These are phyloP conservation scores for Pseudogymnoascus sp. DNA, from an alignment of 2,329 filamentous ascomycete species.

Conservation along the genomic window DNA sequence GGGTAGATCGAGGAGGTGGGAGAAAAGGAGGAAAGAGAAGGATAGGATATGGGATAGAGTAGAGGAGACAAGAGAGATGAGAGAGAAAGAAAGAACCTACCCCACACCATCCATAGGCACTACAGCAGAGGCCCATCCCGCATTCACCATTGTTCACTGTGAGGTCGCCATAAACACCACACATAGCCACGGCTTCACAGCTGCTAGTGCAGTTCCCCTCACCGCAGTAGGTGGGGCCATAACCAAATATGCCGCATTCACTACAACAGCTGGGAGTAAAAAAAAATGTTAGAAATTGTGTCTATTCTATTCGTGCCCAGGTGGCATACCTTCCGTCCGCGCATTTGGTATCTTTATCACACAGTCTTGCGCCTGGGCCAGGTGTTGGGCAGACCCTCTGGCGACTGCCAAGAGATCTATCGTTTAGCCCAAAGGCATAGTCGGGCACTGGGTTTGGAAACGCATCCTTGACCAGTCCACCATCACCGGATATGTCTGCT, in stretches of 20 bases:
- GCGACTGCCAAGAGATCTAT: not conserved
- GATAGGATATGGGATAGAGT: not conserved
- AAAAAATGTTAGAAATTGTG: not conserved
- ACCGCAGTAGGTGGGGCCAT: constrained; percentile 17
- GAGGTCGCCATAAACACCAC: constrained; percentile 21
- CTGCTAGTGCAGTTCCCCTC: constrained; percentile 22
- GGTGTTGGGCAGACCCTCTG: not conserved
- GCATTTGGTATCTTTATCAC: not conserved
- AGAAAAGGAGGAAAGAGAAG: not conserved
- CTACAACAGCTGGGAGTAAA: not conserved
- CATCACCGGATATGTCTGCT: not conserved
- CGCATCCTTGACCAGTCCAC: not conserved
- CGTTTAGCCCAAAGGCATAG: not conserved
- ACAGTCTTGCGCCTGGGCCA: not conserved
- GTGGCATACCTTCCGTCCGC: not conserved
- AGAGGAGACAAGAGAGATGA: not conserved
- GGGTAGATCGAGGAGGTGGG: not conserved
- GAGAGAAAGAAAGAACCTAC: constrained; percentile 7
- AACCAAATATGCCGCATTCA: constrained; percentile 15
- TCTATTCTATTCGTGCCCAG: not conserved
- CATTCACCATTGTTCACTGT: constrained; percentile 20
- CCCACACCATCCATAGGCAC: constrained; percentile 20
- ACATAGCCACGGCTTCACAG: constrained; percentile 28
- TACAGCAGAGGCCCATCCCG: constrained; percentile 27
- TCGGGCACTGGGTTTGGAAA: not conserved